Evolutionary conservation across 1,139 yeast genomes (phyloP), one percentile per base, ranked within the genome.

Genomic region (Blastobotrys serpentis): DNA sequence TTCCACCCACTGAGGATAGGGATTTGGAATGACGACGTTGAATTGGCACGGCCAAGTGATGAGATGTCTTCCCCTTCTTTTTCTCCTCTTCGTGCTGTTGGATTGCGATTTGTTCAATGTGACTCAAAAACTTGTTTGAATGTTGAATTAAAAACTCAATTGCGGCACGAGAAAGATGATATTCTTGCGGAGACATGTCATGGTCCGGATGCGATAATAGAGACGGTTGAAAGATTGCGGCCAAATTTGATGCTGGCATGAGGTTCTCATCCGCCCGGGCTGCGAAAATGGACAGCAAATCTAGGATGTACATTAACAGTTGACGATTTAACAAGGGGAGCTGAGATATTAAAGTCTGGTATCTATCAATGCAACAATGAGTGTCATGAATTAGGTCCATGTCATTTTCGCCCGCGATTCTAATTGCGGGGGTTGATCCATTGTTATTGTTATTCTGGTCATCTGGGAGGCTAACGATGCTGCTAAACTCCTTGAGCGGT

Each of bases 181-280:
- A 90, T 66, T 92, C 97, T 32, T 82, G 85, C 1, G 98, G 97
- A 45, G 84, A 80, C 82, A 90, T 79, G 64, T 89, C 96, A 66
- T 92, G 98, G 58, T 76, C 78, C 4, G 97, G 96, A 64, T 92
- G 98, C 2, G 95, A 86, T 44, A 94, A 73, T 14, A 94, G 81
- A 17, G 96, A 86, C 2, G 98, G 98, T 68, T 92, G 98, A 70
- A 94, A 92, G 52, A 92, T 87, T 1, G 98, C 96, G 0, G 98
- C 96, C 56, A 92, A 72, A 63, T 94, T 92, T 58, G 92, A 79
- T 2, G 96, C 87, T 1, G 96, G 83, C 99, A 92, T 92, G 57
- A 88, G 74, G 64, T 90, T 92, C 51, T 79, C 80, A 43, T 78
- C 80, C 7, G 92, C 76, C 60, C 86, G 84, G 53, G 86, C 81